A percentile compares a stretch with the other conserved stretches of the same genome.
Conservation (phyloP, 1,284 basidiomycete species). For the Inonotus hispidus region DNA sequence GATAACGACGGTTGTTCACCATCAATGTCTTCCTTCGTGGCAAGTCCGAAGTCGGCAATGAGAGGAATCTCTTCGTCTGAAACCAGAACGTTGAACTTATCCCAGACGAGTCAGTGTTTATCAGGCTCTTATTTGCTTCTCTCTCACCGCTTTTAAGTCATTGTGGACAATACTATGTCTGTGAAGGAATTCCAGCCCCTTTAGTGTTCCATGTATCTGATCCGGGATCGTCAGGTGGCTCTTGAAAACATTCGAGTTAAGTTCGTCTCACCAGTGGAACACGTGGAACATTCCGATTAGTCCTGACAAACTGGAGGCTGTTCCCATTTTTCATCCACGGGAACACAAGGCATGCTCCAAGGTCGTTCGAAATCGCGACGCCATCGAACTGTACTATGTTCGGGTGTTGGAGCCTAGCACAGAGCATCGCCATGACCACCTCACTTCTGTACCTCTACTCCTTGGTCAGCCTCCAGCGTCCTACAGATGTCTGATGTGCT, state of each 20-base stretch:
- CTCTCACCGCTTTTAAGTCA: constrained; percentile 9
- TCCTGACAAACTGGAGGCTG: not conserved
- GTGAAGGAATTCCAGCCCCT: constrained; percentile 5
- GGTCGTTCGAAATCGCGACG: not conserved
- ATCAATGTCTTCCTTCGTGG: not conserved
- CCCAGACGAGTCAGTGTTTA: not conserved
- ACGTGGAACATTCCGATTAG: not conserved
- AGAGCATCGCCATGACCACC: not conserved
- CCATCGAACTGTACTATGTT: not conserved
- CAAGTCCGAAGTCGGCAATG: constrained; percentile 9
- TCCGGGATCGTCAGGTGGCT: not conserved
- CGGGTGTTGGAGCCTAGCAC: not conserved
- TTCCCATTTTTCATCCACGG: constrained; percentile 16
- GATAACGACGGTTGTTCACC: not conserved
- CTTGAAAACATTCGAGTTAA: too few relatives aligned
- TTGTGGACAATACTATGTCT: constrained; percentile 1
- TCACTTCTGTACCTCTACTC: not conserved
- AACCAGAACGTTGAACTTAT: constrained; percentile 12
- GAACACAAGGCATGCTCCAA: constrained; percentile 5
- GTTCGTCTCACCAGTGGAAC: not conserved
- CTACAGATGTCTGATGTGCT: not conserved
- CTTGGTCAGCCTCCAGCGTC: not conserved
- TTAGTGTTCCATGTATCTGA: constrained; percentile 2
- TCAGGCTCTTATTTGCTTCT: not conserved
- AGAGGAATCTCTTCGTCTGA: not conserved